Conservation (phyloP, 257 asterid genomes). For the Solanum acaule region DNA sequence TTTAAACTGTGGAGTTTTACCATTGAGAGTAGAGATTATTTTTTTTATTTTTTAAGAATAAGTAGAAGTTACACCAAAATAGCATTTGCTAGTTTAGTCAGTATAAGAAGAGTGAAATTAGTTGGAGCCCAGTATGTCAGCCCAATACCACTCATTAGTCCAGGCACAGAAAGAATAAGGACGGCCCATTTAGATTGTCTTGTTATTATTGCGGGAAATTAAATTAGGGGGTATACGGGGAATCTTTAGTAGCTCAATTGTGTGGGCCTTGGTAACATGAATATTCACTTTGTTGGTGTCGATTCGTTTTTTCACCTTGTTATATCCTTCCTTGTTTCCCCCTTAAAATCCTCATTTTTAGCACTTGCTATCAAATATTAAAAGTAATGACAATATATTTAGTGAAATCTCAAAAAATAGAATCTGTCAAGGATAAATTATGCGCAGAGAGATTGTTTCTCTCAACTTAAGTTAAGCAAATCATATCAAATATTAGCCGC, state of each 20-base stretch:
- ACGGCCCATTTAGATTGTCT: neutral
- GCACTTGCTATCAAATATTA: neutral
- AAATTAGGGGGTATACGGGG: neutral
- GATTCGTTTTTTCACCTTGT: neutral
- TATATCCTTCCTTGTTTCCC: neutral
- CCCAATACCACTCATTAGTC: neutral
- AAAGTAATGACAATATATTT: too few relatives aligned
- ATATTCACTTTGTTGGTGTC: neutral
- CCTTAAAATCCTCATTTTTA: neutral
- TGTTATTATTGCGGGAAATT: too few relatives aligned
- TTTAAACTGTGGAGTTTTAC: too few relatives aligned
- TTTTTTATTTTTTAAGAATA: too few relatives aligned
- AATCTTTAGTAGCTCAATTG: neutral
- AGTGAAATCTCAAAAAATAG: too few relatives aligned
- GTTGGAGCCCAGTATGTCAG: neutral
- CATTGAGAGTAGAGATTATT: too few relatives aligned
- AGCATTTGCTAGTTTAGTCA: neutral
- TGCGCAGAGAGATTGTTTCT: neutral
- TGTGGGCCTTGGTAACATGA: neutral
- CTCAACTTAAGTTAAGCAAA: neutral
- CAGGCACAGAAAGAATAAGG: neutral
- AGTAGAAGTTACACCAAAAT: neutral
- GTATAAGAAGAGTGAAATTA: neutral
- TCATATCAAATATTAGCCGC: neutral
- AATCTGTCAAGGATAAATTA: neutral